Evolutionary conservation across 202 grass and related monocot genomes (phyloP).

Genomic region (Eragrostis tef): DNA sequence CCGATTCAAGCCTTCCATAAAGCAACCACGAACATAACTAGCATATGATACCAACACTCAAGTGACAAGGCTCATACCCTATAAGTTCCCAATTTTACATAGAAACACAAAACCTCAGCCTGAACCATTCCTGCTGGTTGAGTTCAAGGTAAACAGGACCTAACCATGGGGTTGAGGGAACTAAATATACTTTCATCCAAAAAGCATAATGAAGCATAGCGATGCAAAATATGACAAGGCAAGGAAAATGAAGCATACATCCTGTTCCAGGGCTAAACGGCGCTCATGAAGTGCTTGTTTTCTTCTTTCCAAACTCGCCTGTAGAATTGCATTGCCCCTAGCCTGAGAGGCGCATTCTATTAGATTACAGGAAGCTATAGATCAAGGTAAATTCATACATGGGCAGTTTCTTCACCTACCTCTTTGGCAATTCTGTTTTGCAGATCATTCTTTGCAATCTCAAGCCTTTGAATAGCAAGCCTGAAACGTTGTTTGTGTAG

Average conservation of each 20-base stretch:
- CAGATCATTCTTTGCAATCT: constrained; percentile 95
- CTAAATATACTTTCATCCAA: background rate
- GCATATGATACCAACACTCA: background rate
- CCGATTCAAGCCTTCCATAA: constrained; percentile 28
- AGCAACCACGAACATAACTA: constrained; percentile 25
- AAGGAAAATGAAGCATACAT: constrained; percentile 75
- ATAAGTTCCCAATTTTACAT: background rate
- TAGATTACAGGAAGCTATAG: constrained; percentile 38
- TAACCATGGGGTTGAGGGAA: background rate
- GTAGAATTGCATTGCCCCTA: constrained; percentile 96
- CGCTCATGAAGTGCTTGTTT: constrained; percentile 98
- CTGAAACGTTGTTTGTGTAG: constrained; percentile 57
- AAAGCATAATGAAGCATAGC: background rate
- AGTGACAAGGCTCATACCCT: background rate
- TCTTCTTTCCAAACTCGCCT: constrained; percentile 98
- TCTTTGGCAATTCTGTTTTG: constrained; percentile 95
- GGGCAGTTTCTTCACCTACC: constrained; percentile 51
- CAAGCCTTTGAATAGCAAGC: constrained; percentile 98
- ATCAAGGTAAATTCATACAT: constrained; percentile 38
- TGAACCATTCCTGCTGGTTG: constrained; percentile 6
- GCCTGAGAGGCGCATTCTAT: constrained; percentile 58
- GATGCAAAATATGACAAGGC: constrained; percentile 39
- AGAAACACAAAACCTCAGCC: background rate
- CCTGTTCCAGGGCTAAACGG: constrained; percentile 96
- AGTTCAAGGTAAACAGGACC: constrained; percentile 28